Evolutionary conservation across 108 stramenopile genomes (phyloP).

Genomic region (Cyclostephanos invisitatus): DNA sequence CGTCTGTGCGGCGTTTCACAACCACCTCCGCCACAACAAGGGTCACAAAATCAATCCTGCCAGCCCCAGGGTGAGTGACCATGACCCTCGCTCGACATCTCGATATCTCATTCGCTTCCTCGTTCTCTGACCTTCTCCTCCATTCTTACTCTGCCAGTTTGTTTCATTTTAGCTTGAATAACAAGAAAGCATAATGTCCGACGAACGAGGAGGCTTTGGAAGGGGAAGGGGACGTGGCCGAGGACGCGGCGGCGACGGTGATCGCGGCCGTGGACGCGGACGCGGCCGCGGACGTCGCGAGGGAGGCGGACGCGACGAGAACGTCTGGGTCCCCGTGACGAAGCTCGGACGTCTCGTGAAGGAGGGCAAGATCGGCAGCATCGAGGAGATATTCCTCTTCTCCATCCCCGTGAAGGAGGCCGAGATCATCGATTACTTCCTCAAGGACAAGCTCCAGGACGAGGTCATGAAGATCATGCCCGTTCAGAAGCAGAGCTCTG

Average conservation of each 20-base stretch:
- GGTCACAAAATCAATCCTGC: slow-evolving; percentile 35
- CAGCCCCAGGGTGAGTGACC: slow-evolving; percentile 40
- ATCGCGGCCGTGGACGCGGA: slow-evolving; percentile 65
- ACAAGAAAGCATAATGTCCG: slow-evolving; percentile 37
- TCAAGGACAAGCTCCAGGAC: slow-evolving; percentile 97
- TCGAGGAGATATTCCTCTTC: slow-evolving; percentile 99
- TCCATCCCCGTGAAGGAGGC: slow-evolving; percentile 99
- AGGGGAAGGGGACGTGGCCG: slow-evolving; percentile 66
- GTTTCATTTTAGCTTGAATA: neutral
- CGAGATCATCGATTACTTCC: slow-evolving; percentile 98
- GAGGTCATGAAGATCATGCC: slow-evolving; percentile 99
- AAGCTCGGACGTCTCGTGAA: slow-evolving; percentile 99
- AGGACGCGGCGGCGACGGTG: slow-evolving; percentile 63
- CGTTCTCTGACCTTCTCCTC: neutral
- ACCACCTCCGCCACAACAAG: neutral
- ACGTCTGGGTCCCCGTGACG: slow-evolving; percentile 98
- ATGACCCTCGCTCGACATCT: neutral
- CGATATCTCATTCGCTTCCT: neutral
- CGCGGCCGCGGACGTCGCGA: slow-evolving; percentile 94
- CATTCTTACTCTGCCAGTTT: slow-evolving; percentile 3
- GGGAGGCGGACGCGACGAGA: slow-evolving; percentile 89
- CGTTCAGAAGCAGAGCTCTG: slow-evolving; percentile 99
- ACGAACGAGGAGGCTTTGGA: slow-evolving; percentile 75
- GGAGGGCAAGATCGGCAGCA: slow-evolving; percentile 97
- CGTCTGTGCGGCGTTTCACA: neutral